Evolutionary conservation across 192 early-diverging fungal species (phyloP), one percentile per base, ranked within the genome.

Genomic region (Linnemannia elongata): DNA sequence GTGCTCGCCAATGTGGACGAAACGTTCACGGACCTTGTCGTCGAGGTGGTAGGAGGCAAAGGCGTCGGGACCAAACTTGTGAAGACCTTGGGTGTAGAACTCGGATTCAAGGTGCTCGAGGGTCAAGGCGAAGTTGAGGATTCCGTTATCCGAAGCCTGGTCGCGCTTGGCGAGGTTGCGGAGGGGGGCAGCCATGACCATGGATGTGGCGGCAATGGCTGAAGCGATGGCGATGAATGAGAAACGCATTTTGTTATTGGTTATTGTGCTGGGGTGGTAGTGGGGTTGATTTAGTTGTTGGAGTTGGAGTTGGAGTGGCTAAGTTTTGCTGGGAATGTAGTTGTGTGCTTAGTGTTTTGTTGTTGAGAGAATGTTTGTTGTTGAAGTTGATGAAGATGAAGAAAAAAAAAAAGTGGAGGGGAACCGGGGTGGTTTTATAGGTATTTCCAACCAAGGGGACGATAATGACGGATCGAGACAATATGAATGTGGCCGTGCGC

Each of bases 51-150:
- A 75, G 20, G 66, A 72, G 6, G 15, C n/a, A 27, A 79, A 84
- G 41, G 35, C 75, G 3, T 44, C 20, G 27, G 22, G 22, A 10
- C 66, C 45, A 33, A 79, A 79, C 55, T 79, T 84, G 27, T 54
- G 52, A 10, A 84, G 78, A 4, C 82, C 82, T 35, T n/a, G 24
- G 22, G 41, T 75, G 77, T 84, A 83, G 45, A 84, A 84, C 9
- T 36, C 78, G 49, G 72, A 12, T 52, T 84, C 82, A 57, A 84
- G 82, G 47, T 84, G 76, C 66, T 84, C 82, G 15, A 84, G 52
- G 22, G 82, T 66, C n/a, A 84, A 38, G 15, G 81, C 81, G 66
- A 72, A 82, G 75, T 82, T 82, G 69, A 82, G 57, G 54, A 74
- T 54, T 0, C 7, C 45, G 73, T 70, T 5, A 38, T 45, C 44